Conservation (phyloP, 495 filamentous ascomycete genomes). For the Aspergillus wentii region DNA sequence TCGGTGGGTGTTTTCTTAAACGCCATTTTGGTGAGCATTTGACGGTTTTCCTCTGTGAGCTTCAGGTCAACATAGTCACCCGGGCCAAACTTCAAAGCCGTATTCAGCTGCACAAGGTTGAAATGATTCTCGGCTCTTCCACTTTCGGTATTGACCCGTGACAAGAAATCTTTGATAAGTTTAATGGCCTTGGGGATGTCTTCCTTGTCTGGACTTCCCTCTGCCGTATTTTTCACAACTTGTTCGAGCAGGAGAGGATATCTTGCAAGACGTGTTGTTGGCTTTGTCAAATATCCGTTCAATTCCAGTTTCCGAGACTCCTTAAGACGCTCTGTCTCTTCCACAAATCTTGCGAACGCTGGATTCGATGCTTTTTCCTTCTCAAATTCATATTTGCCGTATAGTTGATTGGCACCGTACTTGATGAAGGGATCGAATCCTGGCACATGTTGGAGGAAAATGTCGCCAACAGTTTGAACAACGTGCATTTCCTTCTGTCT, state of each 20-base stretch:
- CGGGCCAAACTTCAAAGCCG: constrained; percentile 79
- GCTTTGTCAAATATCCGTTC: constrained; percentile 97
- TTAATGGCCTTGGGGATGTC: constrained; percentile 85
- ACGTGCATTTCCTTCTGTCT: constrained; percentile 87
- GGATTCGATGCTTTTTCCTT: constrained; percentile 87
- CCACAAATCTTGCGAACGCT: constrained; percentile 85
- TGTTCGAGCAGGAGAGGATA: constrained; percentile 95
- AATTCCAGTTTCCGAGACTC: constrained; percentile 96
- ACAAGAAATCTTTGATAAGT: constrained; percentile 81
- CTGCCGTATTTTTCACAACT: constrained; percentile 79
- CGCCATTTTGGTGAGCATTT: constrained; percentile 86
- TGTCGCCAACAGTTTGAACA: constrained; percentile 86
- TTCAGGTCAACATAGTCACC: constrained; percentile 91
- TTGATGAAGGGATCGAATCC: constrained; percentile 94
- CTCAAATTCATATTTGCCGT: constrained; percentile 97
- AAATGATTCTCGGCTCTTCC: constrained; percentile 98
- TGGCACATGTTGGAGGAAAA: constrained; percentile 88
- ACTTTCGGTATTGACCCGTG: constrained; percentile 86
- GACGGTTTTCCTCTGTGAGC: constrained; percentile 87
- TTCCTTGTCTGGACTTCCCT: constrained; percentile 80
- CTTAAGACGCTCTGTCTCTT: constrained; percentile 92
- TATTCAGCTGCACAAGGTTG: constrained; percentile 86
- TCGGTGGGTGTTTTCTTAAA: constrained; percentile 90
- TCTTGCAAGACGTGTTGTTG: constrained; percentile 89
- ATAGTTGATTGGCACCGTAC: constrained; percentile 94